phyloP scores from a whole-genome alignment of 2,329 filamentous ascomycete species.

The Aspergillus novofumigatus region DNA sequence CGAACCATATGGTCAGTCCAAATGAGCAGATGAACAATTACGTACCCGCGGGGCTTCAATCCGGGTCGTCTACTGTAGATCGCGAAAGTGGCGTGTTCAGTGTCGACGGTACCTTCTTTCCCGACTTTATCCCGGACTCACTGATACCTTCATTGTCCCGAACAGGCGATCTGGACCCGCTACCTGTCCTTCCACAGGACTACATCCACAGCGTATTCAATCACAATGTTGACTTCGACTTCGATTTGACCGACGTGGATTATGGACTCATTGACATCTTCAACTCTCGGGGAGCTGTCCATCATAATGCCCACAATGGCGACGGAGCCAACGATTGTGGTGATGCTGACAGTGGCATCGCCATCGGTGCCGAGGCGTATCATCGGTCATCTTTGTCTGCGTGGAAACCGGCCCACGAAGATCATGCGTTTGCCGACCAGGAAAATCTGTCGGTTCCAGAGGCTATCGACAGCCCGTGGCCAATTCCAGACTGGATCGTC shows the following conservation, averaged over 20 bases:
- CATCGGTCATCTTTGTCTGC: conserved; percentile 25
- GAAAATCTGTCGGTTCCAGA: conserved; percentile 25
- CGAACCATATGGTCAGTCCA: conserved; percentile 11
- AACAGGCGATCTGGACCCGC: conserved; percentile 20
- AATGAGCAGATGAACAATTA: conserved; percentile 8
- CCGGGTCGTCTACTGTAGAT: conserved; percentile 20
- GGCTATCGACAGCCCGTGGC: conserved; percentile 20
- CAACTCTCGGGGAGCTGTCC: conserved; percentile 15
- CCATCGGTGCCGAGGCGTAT: conserved; percentile 26
- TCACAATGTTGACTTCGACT: conserved; percentile 17
- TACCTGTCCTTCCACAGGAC: conserved; percentile 17
- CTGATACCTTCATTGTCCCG: conserved; percentile 22
- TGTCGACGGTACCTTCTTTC: conserved; percentile 27
- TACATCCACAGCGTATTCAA: conserved; percentile 19
- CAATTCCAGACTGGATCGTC: conserved; percentile 10
- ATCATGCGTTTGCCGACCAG: conserved; percentile 24
- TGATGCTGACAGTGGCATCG: conserved; percentile 23
- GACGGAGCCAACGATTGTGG: conserved; percentile 13
- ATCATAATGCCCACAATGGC: conserved; percentile 5
- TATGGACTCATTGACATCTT: conserved; percentile 26
- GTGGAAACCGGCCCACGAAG: conserved; percentile 24
- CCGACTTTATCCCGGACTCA: conserved; percentile 26
- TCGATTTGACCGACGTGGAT: conserved; percentile 26
- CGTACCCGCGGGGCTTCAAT: not conserved
- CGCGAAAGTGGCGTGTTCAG: conserved; percentile 28